Base-by-base conservation (phyloP, 2,329 filamentous ascomycete genomes). In the Sclerotinia nivalis region DNA sequence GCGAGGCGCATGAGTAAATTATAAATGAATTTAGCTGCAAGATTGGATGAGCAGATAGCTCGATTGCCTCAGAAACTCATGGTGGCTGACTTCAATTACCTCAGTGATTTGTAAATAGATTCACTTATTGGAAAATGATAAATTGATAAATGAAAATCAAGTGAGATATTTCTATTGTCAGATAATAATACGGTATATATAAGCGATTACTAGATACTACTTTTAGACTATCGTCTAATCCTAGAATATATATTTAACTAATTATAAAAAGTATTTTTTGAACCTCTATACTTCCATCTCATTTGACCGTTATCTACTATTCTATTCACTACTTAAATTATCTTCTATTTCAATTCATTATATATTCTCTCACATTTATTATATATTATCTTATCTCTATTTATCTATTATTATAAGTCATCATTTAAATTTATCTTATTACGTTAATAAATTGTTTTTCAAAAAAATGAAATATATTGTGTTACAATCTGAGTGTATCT, bases 371-470 rank as follows among this genome's bases (percentile, higher is more conserved):
- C 1, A 18, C 10, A 37, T 37, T 43, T 0, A 59, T 43, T 3
- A 43, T 13, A n/a, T 22, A 9, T 2, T 2, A 1, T 10, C 2
- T 2, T 2, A 1, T 10, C 2, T 25, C 22, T 43, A 18, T 43
- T 18, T 18, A 18, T 15, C 2, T 18, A 43, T 43, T 13, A 43
- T 18, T 4, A 43, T 1, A 18, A 43, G 40, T 43, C 13, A 43
- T 43, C 40, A 43, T 2, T 43, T 13, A 13, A 9, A 2, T n/a
- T 9, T 5, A 43, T 59, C 1, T 25, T 13, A 40, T 40, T 1
- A 59, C 0, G 1, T 10, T 18, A 3, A 25, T 6, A 10, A 12
- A 1, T 6, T 0, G 18, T 25, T 18, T n/a, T 18, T 37, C 2
- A 22, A 34, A 12, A 15, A 8, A 22, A 12, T 4, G 0, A n/a